phyloP scores from a whole-genome alignment of 306 rosid species.

The Rosa multiflora region DNA sequence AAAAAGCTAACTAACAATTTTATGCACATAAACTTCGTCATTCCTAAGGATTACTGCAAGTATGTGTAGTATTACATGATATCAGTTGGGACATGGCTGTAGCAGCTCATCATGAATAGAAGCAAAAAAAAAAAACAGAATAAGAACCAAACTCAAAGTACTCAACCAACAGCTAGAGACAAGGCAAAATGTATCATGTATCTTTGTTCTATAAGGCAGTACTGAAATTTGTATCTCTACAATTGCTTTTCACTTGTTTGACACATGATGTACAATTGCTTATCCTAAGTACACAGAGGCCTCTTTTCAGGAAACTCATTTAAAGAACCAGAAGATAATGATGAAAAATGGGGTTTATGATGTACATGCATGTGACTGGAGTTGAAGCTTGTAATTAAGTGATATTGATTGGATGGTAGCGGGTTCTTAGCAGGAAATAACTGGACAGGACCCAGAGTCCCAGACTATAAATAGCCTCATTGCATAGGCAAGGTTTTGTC shows the following conservation, averaged over 20 bases:
- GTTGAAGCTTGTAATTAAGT: too few relatives aligned
- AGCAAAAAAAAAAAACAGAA: neutral
- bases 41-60: too few relatives aligned
- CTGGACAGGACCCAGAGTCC: too few relatives aligned
- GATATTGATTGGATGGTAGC: too few relatives aligned
- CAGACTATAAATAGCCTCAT: too few relatives aligned
- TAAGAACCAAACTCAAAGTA: constrained; percentile 17
- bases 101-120: constrained; percentile 3
- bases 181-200: constrained; percentile 34
- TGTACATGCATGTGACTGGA: constrained; percentile 38
- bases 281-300: constrained; percentile 30
- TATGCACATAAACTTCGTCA: too few relatives aligned
- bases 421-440: too few relatives aligned
- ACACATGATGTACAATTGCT: constrained; percentile 21
- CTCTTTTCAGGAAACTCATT: constrained; percentile 15
- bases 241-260: constrained; percentile 23
- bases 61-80: neutral
- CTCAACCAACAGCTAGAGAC: constrained; percentile 39
- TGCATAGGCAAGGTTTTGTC: too few relatives aligned
- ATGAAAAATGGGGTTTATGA: constrained; percentile 21
- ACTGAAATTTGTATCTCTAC: constrained; percentile 24
- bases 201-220: constrained; percentile 5
- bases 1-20: too few relatives aligned
- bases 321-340: neutral
- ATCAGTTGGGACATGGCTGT: constrained; percentile 26